These are phyloP conservation scores for Iberis pinnata DNA, from an alignment of 345 rosid genomes.

Conservation along the genomic window DNA sequence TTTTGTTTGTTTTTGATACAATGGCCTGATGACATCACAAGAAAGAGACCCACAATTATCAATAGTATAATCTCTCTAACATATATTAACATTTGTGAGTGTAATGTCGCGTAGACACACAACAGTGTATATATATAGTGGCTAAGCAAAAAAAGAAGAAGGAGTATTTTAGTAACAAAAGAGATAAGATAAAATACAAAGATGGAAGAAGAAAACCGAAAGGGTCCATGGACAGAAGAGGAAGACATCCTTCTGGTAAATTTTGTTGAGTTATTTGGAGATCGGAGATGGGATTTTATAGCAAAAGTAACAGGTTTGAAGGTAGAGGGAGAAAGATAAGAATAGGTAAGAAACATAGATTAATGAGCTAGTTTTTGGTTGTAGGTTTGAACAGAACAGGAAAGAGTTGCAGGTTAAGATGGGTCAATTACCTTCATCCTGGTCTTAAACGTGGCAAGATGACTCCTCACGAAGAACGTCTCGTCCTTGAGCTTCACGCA, in stretches of 20 bases:
- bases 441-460: slow-evolving; percentile 93
- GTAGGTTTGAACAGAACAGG: slow-evolving; percentile 98
- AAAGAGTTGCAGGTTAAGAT: slow-evolving; percentile 97
- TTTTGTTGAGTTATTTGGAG: slow-evolving; percentile 89
- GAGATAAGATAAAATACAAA: slow-evolving; percentile 40
- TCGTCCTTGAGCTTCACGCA: slow-evolving; percentile 82
- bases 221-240: slow-evolving; percentile 99
- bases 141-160: too few relatives aligned
- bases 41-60: too few relatives aligned
- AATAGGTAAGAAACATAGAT: slow-evolving; percentile 62
- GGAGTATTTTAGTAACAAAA: too few relatives aligned
- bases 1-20: too few relatives aligned
- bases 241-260: slow-evolving; percentile 75
- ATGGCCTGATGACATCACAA: too few relatives aligned
- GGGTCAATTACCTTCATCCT: slow-evolving; percentile 98
- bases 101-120: too few relatives aligned
- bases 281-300: slow-evolving; percentile 96
- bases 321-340: slow-evolving; percentile 95
- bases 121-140: too few relatives aligned
- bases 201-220: slow-evolving; percentile 64
- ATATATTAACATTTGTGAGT: too few relatives aligned
- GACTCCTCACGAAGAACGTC: slow-evolving; percentile 89
- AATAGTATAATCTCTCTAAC: too few relatives aligned
- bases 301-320: slow-evolving; percentile 99
- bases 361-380: slow-evolving; percentile 50